phyloP scores from a whole-genome alignment of 2,329 filamentous ascomycete genomes.

The Macrophomina phaseolina region DNA sequence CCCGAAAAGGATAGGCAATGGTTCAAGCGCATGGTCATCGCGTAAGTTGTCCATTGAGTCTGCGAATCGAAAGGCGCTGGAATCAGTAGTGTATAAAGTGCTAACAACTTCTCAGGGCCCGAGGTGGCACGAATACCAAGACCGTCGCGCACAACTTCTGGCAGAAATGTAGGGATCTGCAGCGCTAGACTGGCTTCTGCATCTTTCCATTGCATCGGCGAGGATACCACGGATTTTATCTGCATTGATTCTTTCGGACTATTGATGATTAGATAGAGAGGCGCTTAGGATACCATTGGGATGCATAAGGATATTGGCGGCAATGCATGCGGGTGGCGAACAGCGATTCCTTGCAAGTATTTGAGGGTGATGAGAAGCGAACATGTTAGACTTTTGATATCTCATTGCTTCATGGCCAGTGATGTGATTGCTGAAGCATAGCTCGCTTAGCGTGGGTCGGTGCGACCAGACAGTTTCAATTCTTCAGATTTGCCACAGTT shows the following conservation, averaged over 20 bases:
- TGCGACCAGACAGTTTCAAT: background rate
- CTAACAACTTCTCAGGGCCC: conserved; percentile 19
- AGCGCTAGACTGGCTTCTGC: background rate
- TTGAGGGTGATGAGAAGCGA: background rate
- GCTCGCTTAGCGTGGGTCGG: conserved; percentile 6
- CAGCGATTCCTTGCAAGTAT: background rate
- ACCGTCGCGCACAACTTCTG: conserved; percentile 21
- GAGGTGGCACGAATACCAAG: conserved; percentile 23
- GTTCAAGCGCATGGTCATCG: conserved; percentile 26
- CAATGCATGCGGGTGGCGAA: conserved; percentile 22
- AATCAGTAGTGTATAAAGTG: background rate
- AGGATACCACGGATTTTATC: background rate
- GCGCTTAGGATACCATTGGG: conserved; percentile 16
- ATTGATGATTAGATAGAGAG: conserved; percentile 12
- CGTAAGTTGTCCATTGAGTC: conserved; percentile 7
- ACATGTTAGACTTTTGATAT: background rate
- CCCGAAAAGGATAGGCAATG: conserved; percentile 24
- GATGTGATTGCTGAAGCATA: background rate
- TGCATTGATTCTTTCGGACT: conserved; percentile 6
- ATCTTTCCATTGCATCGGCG: background rate
- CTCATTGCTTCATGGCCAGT: background rate
- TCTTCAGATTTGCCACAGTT: too few species aligned
- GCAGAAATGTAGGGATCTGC: conserved; percentile 22
- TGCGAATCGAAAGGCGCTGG: background rate
- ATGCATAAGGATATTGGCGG: conserved; percentile 11